These are phyloP conservation scores for Cytospora mali DNA, from an alignment of 2,329 filamentous ascomycete species.

Conservation along the genomic window DNA sequence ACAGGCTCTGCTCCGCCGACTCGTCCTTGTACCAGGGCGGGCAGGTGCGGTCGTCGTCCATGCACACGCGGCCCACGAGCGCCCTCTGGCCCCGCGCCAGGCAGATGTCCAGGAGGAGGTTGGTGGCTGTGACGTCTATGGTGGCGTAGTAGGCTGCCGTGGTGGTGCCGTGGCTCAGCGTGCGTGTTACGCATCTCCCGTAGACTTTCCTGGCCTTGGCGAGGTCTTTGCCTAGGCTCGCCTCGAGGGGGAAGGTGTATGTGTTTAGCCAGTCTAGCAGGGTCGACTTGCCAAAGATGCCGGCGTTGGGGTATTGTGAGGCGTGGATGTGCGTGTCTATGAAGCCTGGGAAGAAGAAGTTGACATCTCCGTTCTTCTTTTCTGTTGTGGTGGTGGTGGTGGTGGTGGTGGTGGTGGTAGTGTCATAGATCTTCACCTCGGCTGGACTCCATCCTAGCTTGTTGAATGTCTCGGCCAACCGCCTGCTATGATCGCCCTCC, in stretches of 20 bases:
- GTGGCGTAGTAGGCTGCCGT: constrained; percentile 96
- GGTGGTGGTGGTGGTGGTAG: background rate
- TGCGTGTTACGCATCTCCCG: constrained; percentile 74
- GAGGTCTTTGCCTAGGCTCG: constrained; percentile 64
- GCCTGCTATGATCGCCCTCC: constrained; percentile 38
- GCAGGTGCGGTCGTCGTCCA: constrained; percentile 71
- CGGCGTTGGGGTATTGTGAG: constrained; percentile 90
- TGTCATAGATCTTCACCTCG: constrained; percentile 42
- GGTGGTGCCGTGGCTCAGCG: constrained; percentile 87
- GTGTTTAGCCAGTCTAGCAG: constrained; percentile 90
- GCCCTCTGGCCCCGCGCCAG: constrained; percentile 80
- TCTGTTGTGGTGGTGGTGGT: background rate
- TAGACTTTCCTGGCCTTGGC: constrained; percentile 72
- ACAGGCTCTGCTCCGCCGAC: constrained; percentile 58
- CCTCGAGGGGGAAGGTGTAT: constrained; percentile 94
- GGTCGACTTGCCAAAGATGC: constrained; percentile 91
- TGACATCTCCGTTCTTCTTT: constrained; percentile 42
- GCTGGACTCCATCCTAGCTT: constrained; percentile 48
- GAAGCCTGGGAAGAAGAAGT: constrained; percentile 85
- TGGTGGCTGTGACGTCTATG: constrained; percentile 83
- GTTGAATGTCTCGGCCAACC: constrained; percentile 40
- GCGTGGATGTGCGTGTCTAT: constrained; percentile 96
- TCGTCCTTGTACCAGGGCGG: constrained; percentile 82
- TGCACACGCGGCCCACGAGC: constrained; percentile 91
- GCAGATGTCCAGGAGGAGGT: constrained; percentile 84